Evolutionary conservation across 2,329 filamentous ascomycete species (phyloP), one percentile per base, ranked within the genome.

Genomic region (Colletotrichum sp.): DNA sequence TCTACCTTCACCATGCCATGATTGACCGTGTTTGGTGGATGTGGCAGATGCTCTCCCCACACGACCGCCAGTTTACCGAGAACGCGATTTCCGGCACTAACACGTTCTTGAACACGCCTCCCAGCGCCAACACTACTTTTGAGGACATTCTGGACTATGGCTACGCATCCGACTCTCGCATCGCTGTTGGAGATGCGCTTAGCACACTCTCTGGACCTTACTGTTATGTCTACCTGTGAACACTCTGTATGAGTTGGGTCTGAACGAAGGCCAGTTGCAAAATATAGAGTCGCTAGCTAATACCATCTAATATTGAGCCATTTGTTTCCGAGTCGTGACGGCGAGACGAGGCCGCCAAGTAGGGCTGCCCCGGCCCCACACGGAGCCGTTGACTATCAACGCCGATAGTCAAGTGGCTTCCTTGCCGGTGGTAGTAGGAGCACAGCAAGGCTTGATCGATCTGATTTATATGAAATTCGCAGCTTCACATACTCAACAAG

Each of bases 1-100:
- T 85, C 75, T 85, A 81, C 75, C 66, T 80, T 5, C 81, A 81
- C 67, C 80, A 82, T 64, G 76, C 76, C 8, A 80, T 80, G 78
- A 79, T 82, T 21, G 81, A 82, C 67, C 79, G 80, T 21, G 76
- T 80, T 57, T 81, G 80, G 81, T 77, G 77, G 36, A 77, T 80
- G 21, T 82, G 80, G 80, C 80, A 81, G 76, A 70, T 70, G 60
- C 63, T 84, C 3, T 78, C 79, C 69, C 79, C 79, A 24, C 67
- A 78, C 63, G 72, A 81, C 57, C 79, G 82, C n/a, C 60, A 78
- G 8, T 69, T 60, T 6, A 75, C 80, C n/a, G 72, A 77, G 21
- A 21, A 52, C 8, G 79, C 78, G 8, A 67, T 82, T 55, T 69
- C 67, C 18, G 80, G 80, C 4, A 81, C 78, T 1, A 78, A 77